These are phyloP conservation scores for Fusarium equiseti DNA, from an alignment of 2,329 filamentous ascomycete genomes.

Conservation along the genomic window DNA sequence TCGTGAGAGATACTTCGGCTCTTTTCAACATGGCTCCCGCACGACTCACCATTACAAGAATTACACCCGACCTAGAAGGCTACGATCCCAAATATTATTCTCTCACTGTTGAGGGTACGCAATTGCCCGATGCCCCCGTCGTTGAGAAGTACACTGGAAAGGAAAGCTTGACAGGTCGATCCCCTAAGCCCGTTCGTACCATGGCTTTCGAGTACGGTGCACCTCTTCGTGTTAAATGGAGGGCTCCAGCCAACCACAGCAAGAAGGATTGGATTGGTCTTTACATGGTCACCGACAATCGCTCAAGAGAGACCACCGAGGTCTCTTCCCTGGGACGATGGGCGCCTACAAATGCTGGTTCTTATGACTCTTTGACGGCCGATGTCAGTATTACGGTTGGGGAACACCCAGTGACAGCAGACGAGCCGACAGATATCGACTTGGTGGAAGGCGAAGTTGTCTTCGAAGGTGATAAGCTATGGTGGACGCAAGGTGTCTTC, in stretches of 20 bases:
- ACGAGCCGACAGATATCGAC: slow-evolving; percentile 66
- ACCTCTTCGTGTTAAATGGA: slow-evolving; percentile 91
- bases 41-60: slow-evolving; percentile 82
- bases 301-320: slow-evolving; percentile 84
- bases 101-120: slow-evolving; percentile 77
- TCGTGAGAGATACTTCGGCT: slow-evolving; percentile 88
- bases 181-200: slow-evolving; percentile 78
- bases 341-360: slow-evolving; percentile 81
- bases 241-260: slow-evolving; percentile 85
- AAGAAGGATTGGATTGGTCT: slow-evolving; percentile 96
- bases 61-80: slow-evolving; percentile 83
- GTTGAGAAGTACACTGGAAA: slow-evolving; percentile 75
- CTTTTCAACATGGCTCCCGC: slow-evolving; percentile 92
- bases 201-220: slow-evolving; percentile 89
- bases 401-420: slow-evolving; percentile 69
- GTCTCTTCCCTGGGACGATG: slow-evolving; percentile 90
- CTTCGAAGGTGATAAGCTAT: slow-evolving; percentile 93
- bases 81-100: slow-evolving; percentile 84
- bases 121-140: slow-evolving; percentile 61
- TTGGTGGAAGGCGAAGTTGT: slow-evolving; percentile 83
- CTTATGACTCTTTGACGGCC: slow-evolving; percentile 79
- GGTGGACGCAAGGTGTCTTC: slow-evolving; percentile 96
- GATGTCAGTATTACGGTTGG: slow-evolving; percentile 81
- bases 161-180: slow-evolving; percentile 77
- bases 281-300: slow-evolving; percentile 96